A percentile compares a stretch with the other conserved stretches of the same genome.
These are phyloP conservation scores for Ehretia macrophylla DNA, from an alignment of 257 asterid genomes.

Conservation along the genomic window DNA sequence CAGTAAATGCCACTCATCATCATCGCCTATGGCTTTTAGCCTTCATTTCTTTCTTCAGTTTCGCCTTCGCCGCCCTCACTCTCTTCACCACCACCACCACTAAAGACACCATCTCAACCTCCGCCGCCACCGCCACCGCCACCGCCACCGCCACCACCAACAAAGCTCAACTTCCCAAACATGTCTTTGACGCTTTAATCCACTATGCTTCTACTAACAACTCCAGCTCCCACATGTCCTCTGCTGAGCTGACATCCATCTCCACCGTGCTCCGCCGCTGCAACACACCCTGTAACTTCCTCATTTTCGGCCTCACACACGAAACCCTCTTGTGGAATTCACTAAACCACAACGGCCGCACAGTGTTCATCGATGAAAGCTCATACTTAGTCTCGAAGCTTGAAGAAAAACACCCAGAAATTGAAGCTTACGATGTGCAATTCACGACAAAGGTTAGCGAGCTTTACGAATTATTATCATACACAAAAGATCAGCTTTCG, in stretches of 20 bases:
- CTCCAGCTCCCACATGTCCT: conserved; percentile 37
- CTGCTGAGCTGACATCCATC: conserved; percentile 43
- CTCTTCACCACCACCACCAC: conserved; percentile 37
- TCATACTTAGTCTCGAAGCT: conserved; percentile 38
- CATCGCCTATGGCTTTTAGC: conserved; percentile 46
- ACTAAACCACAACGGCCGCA: conserved; percentile 68
- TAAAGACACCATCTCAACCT: conserved; percentile 22
- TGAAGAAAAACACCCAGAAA: conserved; percentile 49
- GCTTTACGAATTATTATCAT: conserved; percentile 42
- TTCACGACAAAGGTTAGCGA: conserved; percentile 65
- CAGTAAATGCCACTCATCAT: conserved; percentile 24
- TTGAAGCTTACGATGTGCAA: conserved; percentile 77
- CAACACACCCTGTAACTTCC: conserved; percentile 63
- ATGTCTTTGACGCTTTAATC: conserved; percentile 57
- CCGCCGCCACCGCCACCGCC: conserved; percentile 2
- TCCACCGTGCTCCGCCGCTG: conserved; percentile 63
- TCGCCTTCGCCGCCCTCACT: conserved; percentile 53
- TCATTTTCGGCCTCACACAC: conserved; percentile 73
- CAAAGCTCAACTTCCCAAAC: conserved; percentile 26
- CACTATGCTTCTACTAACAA: conserved; percentile 64
- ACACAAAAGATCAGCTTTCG: conserved; percentile 35
- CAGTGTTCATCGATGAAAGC: conserved; percentile 66
- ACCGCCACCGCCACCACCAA: conserved; percentile 17
- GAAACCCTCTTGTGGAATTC: conserved; percentile 77
- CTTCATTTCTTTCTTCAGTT: conserved; percentile 47